Evolutionary conservation across 2,329 filamentous ascomycete species (phyloP), one percentile per base, ranked within the genome.

Genomic region (Microdochium trichocladiopsis): DNA sequence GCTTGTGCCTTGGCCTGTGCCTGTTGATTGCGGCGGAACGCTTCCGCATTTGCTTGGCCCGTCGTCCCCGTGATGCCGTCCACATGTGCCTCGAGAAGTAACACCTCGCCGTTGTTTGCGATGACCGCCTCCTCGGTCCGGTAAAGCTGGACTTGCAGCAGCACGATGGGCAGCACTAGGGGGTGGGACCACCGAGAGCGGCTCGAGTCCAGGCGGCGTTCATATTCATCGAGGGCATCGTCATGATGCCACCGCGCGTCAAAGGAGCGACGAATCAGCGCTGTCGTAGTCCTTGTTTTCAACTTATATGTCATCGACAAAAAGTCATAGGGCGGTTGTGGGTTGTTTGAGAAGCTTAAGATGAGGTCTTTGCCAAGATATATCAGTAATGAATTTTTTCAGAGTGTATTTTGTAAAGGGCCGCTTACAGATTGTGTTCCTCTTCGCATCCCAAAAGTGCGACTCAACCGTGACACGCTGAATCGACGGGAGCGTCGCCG

Each of bases 61-160:
- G 57, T 59, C 5, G 58, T 64, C 31, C 72, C 72, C 0, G 71
- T 71, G 52, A 75, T 70, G 48, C 64, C 69, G 53, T 71, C 71
- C 3, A 75, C 72, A 24, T 72, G 69, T 25, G 64, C 62, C 56
- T 75, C 72, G 3, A 75, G 65, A 11, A 63, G 60, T 3, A 69
- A 60, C 9, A 75, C 72, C 50, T 72, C 72, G 50, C 64, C 61
- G 50, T 72, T 72, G 58, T 74, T 75, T 33, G 72, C 68, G 10
- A 67, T 65, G 23, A 75, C 69, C 14, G 71, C 71, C 51, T 73
- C 69, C 50, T 75, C 72, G 2, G 71, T 73, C 37, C 71, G 69
- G 56, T 71, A 66, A 33, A 74, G 68, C 48, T 76, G 72, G 10
- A 75, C 72, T 52, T 76, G 73, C 0, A 76, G 63, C n/a, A 76